Conservation (phyloP, 176 grass and related monocot genomes). For the Phoenix roebelenii region DNA sequence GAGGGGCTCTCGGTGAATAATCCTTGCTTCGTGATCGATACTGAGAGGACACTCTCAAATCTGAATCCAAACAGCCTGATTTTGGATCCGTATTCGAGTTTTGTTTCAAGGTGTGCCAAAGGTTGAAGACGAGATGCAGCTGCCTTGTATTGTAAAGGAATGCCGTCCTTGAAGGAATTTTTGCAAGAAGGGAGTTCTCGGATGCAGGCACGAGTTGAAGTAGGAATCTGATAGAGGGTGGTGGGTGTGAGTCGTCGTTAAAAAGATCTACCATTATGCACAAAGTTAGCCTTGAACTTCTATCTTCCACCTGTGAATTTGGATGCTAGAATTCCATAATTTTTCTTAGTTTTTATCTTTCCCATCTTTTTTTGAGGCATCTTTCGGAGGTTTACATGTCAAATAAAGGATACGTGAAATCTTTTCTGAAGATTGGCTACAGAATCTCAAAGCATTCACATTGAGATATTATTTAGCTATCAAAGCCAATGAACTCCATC, state of each 20-base stretch:
- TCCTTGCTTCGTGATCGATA: constrained; percentile 77
- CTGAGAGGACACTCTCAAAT: constrained; percentile 52
- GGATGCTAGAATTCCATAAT: too few relatives aligned
- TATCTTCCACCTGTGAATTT: too few relatives aligned
- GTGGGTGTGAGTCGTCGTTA: neutral
- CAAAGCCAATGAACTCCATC: too few relatives aligned
- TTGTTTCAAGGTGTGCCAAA: neutral
- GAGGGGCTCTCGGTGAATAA: constrained; percentile 62
- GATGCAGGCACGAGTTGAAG: constrained; percentile 34
- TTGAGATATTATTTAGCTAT: too few relatives aligned
- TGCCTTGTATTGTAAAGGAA: constrained; percentile 20
- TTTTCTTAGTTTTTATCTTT: too few relatives aligned
- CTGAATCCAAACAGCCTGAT: constrained; percentile 1
- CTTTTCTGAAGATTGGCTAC: too few relatives aligned
- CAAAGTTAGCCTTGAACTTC: too few relatives aligned
- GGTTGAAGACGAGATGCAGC: constrained; percentile 30
- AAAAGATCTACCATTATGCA: neutral
- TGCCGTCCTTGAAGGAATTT: constrained; percentile 29
- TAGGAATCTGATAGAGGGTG: constrained; percentile 62
- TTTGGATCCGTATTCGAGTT: neutral
- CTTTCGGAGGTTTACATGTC: too few relatives aligned
- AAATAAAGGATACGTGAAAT: too few relatives aligned
- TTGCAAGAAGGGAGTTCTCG: constrained; percentile 34
- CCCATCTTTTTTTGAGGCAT: too few relatives aligned
- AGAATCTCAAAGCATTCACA: too few relatives aligned